Base-by-base conservation (phyloP, 306 rosid species). In the Arachis stenosperma region DNA sequence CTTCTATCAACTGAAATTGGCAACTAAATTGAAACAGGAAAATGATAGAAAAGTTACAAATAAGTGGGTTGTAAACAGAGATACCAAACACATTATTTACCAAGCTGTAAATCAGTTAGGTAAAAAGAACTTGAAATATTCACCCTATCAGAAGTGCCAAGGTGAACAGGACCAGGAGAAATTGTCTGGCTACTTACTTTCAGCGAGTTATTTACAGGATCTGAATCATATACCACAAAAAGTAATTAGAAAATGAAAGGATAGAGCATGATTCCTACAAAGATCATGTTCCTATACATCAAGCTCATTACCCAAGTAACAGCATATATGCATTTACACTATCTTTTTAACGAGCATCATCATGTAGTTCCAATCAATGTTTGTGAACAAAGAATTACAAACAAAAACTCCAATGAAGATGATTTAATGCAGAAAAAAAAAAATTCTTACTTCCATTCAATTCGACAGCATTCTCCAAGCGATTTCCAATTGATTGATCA, bases 61-160 rank as follows among this genome's bases (percentile, higher is more conserved):
- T 40, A 44, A 56, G 56, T 70, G 70, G 52, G 50, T 12, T 33
- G 15, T 44, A 53, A 46, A 52, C 69, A 6, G 17, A 42, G 46
- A 39, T 30, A 40, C n/a, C 27, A 43, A 43, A 13, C 67, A 29
- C 75, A 73, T 59, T 6, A 68, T 74, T 67, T 74, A 67, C 64
- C 67, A 83, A 61, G 22, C 11, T 60, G 77, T 72, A 74, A 67
- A 67, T 71, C 74, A 14, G 52, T 6, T 27, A 58, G 67, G 61
- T 7, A 30, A 61, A 78, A 65, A 68, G 78, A 52, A 48, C 75
- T 33, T 48, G 62, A 56, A 52, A 14, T 77, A 15, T 53, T 70
- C 75, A 81, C 87, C 87, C 83, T 71, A 46, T 74, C 76, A 81
- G 62, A 68, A 75, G 69, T 8, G 41, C 50, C 52, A 69, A 71